Evolutionary conservation across 1,284 basidiomycete species (phyloP).

Genomic region (Naganishia cerealis): DNA sequence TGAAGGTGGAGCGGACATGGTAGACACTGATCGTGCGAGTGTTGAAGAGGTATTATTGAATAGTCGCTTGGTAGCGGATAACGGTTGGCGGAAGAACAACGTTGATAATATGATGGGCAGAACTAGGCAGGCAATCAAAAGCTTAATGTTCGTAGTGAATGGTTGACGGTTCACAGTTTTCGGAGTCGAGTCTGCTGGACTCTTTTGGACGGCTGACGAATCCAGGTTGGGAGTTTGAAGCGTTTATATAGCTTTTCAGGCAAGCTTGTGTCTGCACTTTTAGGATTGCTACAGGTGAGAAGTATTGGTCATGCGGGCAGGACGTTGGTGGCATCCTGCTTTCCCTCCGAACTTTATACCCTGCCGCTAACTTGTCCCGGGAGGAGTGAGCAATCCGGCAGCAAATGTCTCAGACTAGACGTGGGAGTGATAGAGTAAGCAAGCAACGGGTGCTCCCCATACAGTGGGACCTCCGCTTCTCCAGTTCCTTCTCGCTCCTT

Average conservation of each 20-base stretch:
- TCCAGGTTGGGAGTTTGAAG: constrained; percentile 13
- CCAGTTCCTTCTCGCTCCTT: neutral
- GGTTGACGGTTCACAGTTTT: neutral
- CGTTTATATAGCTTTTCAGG: constrained; percentile 17
- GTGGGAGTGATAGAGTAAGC: neutral
- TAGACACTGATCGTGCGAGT: constrained; percentile 9
- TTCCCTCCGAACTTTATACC: neutral
- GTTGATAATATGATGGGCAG: constrained; percentile 26
- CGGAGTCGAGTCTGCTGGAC: constrained; percentile 24
- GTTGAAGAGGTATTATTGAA: neutral
- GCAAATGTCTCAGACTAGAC: constrained; percentile 15
- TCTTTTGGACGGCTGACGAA: constrained; percentile 16
- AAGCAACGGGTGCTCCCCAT: neutral
- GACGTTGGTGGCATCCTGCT: neutral
- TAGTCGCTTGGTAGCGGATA: constrained; percentile 19
- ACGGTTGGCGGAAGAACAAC: constrained; percentile 8
- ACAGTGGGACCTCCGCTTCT: neutral
- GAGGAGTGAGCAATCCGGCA: constrained; percentile 22
- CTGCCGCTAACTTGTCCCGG: neutral
- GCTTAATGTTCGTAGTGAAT: neutral
- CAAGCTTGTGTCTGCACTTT: neutral
- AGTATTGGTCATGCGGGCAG: neutral
- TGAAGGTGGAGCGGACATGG: constrained; percentile 12
- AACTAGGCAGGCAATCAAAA: constrained; percentile 1
- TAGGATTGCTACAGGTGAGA: neutral